Evolutionary conservation across 2,329 filamentous ascomycete species (phyloP).

Genomic region (Colletotrichum tropicale): DNA sequence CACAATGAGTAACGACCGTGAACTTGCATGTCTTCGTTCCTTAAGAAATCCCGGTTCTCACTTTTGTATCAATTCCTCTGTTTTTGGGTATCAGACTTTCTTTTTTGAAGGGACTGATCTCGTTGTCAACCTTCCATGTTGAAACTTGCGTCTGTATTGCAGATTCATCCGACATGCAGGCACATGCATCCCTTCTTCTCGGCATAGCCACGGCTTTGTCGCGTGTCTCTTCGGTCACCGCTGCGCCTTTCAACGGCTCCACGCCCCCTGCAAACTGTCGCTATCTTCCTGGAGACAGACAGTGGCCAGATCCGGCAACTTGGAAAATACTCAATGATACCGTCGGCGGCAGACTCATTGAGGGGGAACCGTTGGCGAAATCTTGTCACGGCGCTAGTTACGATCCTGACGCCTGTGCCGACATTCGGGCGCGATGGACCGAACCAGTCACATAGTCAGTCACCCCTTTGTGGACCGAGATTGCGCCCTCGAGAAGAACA

Average conservation of each 20-base stretch:
- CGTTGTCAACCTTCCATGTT: not conserved
- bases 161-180: not conserved
- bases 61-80: not conserved
- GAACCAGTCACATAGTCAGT: not conserved
- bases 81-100: too few relatives aligned
- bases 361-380: not conserved
- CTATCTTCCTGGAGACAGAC: not conserved
- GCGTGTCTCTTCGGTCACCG: not conserved
- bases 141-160: not conserved
- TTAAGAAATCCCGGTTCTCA: not conserved
- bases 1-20: not conserved
- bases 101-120: too few relatives aligned
- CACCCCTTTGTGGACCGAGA: not conserved
- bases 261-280: not conserved
- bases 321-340: not conserved
- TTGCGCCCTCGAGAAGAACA: not conserved
- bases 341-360: not conserved
- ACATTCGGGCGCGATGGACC: not conserved
- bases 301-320: not conserved
- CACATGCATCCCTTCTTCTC: not conserved
- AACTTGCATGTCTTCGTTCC: not conserved
- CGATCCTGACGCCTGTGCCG: not conserved
- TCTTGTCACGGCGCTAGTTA: not conserved
- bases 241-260: not conserved
- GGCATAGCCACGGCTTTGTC: not conserved